Evolutionary conservation across 257 asterid species (phyloP).

Genomic region (Nicotiana tomentosiformis): DNA sequence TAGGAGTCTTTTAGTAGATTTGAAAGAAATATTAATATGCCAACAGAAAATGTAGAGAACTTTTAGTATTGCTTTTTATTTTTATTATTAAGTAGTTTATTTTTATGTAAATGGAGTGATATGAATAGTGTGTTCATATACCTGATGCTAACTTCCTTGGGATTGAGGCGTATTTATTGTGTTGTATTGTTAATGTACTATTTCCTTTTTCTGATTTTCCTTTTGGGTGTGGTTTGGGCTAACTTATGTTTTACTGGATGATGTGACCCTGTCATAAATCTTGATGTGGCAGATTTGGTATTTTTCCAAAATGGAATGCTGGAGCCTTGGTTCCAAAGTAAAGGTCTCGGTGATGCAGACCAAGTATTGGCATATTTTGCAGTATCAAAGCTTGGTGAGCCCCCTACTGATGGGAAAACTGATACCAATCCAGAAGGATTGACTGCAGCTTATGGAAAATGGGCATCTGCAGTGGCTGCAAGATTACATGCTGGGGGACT

Average conservation of each 20-base stretch:
- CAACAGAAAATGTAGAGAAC: no score
- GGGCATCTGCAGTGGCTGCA: slow-evolving; percentile 87
- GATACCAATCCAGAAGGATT: slow-evolving; percentile 95
- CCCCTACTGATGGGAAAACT: slow-evolving; percentile 86
- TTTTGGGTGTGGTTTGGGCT: background rate
- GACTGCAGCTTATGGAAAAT: slow-evolving; percentile 89
- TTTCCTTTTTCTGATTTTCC: background rate
- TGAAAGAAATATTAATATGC: no score
- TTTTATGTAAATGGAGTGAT: no score
- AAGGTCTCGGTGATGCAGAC: slow-evolving; percentile 75
- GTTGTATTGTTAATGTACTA: background rate
- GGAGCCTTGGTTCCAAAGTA: slow-evolving; percentile 93
- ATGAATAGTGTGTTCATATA: no score
- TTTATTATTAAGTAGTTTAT: no score
- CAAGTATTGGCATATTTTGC: slow-evolving; percentile 98
- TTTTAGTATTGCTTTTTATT: no score
- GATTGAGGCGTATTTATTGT: no score
- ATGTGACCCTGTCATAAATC: slow-evolving; percentile 24
- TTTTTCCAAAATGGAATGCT: slow-evolving; percentile 99
- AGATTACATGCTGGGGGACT: slow-evolving; percentile 81
- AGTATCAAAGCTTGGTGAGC: slow-evolving; percentile 86
- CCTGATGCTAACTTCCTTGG: no score
- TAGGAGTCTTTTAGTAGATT: no score
- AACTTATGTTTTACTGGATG: background rate
- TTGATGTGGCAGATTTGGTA: slow-evolving; percentile 92